phyloP scores from a whole-genome alignment of 176 grass and related monocot genomes.

The Ensete glaucum region DNA sequence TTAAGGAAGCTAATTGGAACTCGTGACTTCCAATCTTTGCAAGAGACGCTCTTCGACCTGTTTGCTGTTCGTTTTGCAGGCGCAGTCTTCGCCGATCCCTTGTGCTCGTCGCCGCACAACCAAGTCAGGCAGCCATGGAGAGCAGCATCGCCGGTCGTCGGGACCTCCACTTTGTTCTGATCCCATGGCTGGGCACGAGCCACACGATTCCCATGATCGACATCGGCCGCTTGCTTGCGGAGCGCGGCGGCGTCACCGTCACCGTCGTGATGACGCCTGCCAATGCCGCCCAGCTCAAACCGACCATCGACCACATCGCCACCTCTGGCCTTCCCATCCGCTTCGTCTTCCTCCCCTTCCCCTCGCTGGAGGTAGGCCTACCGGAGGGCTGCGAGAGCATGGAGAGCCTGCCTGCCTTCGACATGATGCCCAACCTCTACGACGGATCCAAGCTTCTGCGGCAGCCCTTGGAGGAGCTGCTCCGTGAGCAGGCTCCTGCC shows the following conservation, averaged over 20 bases:
- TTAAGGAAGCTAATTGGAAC: too few species aligned
- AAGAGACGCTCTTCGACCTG: too few species aligned
- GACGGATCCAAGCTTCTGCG: slow-evolving; percentile 26
- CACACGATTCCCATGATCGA: slow-evolving; percentile 48
- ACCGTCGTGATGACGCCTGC: slow-evolving; percentile 49
- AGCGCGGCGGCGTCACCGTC: slow-evolving; percentile 27
- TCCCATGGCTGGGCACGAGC: slow-evolving; percentile 47
- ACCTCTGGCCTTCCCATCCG: slow-evolving; percentile 5
- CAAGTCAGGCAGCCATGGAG: slow-evolving; percentile 14
- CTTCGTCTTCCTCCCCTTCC: slow-evolving; percentile 47
- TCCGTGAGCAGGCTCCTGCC: background rate
- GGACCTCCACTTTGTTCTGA: slow-evolving; percentile 43
- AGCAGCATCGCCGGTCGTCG: background rate
- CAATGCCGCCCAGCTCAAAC: slow-evolving; percentile 27
- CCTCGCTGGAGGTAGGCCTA: slow-evolving; percentile 25
- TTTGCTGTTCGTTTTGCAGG: too few species aligned
- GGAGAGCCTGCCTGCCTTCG: slow-evolving; percentile 24
- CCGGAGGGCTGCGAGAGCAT: slow-evolving; percentile 44
- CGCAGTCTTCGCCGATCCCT: too few species aligned
- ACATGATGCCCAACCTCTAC: slow-evolving; percentile 30
- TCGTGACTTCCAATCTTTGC: too few species aligned
- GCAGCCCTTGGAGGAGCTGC: slow-evolving; percentile 22
- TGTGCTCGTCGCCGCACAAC: too few species aligned
- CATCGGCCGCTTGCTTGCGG: slow-evolving; percentile 51
- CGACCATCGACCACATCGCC: slow-evolving; percentile 24